phyloP scores from a whole-genome alignment of 371 early-diverging fungal species.

The Syncephalis plumigaleata region DNA sequence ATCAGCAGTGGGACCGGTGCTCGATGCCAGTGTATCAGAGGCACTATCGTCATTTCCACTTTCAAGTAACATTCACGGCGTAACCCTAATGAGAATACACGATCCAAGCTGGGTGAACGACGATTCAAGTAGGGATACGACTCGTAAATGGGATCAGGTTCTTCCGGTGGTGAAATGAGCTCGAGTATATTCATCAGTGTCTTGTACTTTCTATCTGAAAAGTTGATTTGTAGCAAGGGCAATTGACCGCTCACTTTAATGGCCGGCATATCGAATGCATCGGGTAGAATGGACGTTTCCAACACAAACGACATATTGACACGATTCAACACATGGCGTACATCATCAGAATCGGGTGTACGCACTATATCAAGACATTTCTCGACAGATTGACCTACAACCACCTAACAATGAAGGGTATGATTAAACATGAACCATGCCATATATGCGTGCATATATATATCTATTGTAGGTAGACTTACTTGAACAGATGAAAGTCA shows the following conservation, averaged over 20 bases:
- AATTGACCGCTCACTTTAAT: conserved; percentile 68
- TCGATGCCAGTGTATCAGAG: conserved; percentile 7
- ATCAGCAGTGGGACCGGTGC: conserved; percentile 8
- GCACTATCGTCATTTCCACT: neutral
- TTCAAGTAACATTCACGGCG: neutral
- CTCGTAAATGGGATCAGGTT: neutral
- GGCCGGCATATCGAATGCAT: conserved; percentile 51
- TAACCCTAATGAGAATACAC: neutral
- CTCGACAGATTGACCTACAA: conserved; percentile 62
- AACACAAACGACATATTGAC: conserved; percentile 70
- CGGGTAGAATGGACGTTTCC: conserved; percentile 72
- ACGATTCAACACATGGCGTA: conserved; percentile 69
- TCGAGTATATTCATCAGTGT: conserved; percentile 72
- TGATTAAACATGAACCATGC: neutral
- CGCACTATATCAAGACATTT: conserved; percentile 51
- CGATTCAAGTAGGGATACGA: neutral
- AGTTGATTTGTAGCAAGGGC: conserved; percentile 72
- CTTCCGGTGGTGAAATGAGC: conserved; percentile 10
- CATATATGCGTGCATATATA: neutral
- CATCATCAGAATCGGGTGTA: conserved; percentile 20
- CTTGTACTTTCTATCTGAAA: conserved; percentile 89
- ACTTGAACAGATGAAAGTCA: conserved; percentile 70
- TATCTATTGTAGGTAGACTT: too few species aligned
- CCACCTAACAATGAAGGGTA: conserved; percentile 19
- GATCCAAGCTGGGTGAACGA: neutral